Evolutionary conservation across 257 asterid genomes (phyloP).

Genomic region (Solanum corneliomulleri): DNA sequence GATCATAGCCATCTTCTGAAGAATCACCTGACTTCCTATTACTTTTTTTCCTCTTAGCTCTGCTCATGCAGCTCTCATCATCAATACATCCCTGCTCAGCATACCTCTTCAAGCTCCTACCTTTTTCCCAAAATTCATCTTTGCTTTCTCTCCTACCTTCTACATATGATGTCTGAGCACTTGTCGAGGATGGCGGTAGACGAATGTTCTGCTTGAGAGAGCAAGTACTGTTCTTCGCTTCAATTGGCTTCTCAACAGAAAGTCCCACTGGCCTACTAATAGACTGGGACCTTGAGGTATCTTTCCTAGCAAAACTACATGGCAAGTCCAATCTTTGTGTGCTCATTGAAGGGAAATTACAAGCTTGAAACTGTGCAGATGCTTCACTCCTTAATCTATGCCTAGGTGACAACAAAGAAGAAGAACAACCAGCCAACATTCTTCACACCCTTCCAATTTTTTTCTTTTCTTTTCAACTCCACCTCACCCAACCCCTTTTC

Average conservation of each 20-base stretch:
- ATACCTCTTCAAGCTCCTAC: constrained; percentile 50
- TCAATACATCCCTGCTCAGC: constrained; percentile 44
- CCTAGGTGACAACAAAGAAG: constrained; percentile 85
- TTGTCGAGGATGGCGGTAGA: constrained; percentile 46
- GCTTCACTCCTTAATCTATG: constrained; percentile 88
- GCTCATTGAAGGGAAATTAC: constrained; percentile 87
- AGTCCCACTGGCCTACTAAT: constrained; percentile 73
- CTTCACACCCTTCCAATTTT: constrained; percentile 44
- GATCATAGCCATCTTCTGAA: constrained; percentile 32
- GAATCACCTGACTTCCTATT: constrained; percentile 16
- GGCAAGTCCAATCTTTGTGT: constrained; percentile 93
- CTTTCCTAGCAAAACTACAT: constrained; percentile 56
- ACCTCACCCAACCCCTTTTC: constrained; percentile 28
- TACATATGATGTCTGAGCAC: constrained; percentile 6
- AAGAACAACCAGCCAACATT: constrained; percentile 98
- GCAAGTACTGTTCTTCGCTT: constrained; percentile 33
- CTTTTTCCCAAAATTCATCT: constrained; percentile 45
- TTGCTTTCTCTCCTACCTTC: constrained; percentile 38
- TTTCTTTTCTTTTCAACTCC: constrained; percentile 20
- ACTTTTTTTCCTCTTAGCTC: constrained; percentile 64
- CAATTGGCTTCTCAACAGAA: constrained; percentile 56
- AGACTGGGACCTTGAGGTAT: constrained; percentile 40
- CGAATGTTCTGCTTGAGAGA: constrained; percentile 58
- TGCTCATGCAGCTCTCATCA: constrained; percentile 30
- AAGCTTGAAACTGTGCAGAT: constrained; percentile 74